phyloP scores from a whole-genome alignment of 345 rosid genomes.

The Heritiera fomes region DNA sequence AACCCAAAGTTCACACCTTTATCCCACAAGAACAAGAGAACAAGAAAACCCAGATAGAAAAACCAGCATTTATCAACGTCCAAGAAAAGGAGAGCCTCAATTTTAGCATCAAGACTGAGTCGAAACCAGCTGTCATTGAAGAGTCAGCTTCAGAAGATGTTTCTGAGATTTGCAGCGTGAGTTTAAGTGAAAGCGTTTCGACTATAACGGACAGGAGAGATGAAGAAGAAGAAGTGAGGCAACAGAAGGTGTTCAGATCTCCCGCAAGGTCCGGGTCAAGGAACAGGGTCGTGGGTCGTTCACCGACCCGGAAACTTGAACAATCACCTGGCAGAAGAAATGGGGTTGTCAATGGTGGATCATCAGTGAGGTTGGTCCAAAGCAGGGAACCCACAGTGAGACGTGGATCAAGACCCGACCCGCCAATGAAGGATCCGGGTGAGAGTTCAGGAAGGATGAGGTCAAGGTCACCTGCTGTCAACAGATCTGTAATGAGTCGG shows the following conservation, averaged over 20 bases:
- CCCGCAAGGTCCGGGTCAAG: slow-evolving; percentile 48
- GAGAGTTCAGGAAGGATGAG: slow-evolving; percentile 61
- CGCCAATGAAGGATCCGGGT: slow-evolving; percentile 50
- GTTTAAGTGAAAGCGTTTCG: slow-evolving; percentile 65
- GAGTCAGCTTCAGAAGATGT: slow-evolving; percentile 51
- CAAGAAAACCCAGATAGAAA: slow-evolving; percentile 13
- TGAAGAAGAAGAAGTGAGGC: slow-evolving; percentile 46
- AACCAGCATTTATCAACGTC: slow-evolving; percentile 33
- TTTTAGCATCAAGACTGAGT: slow-evolving; percentile 18
- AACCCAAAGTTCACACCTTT: slow-evolving; percentile 15
- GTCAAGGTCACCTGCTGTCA: slow-evolving; percentile 66
- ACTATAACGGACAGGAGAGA: slow-evolving; percentile 42
- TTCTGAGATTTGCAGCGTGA: slow-evolving; percentile 71
- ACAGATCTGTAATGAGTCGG: slow-evolving; percentile 59
- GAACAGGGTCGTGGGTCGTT: slow-evolving; percentile 40
- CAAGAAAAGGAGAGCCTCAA: slow-evolving; percentile 15
- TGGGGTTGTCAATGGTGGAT: slow-evolving; percentile 17
- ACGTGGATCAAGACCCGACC: slow-evolving; percentile 38
- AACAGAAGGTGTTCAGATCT: slow-evolving; percentile 45
- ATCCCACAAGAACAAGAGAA: slow-evolving; percentile 21
- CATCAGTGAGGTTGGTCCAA: slow-evolving; percentile 36
- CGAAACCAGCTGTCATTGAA: slow-evolving; percentile 11
- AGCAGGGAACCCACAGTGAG: slow-evolving; percentile 32
- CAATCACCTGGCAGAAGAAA: slow-evolving; percentile 50
- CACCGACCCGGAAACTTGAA: slow-evolving; percentile 55